Base-by-base conservation (phyloP, 768 basidiomycete species). In the Chalciporus pseudorubinellus region DNA sequence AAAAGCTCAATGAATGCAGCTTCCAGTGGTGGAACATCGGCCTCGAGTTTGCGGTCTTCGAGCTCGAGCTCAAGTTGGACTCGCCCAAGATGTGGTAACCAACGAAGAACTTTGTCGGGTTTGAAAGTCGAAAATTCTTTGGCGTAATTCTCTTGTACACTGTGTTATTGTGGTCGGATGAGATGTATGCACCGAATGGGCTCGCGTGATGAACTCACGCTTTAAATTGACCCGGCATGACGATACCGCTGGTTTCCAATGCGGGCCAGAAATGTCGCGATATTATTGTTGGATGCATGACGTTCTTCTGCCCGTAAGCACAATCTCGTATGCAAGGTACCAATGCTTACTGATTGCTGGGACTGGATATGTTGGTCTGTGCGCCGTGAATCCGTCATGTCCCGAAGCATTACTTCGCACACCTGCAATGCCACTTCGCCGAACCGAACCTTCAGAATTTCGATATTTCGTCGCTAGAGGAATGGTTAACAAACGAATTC, bases 341-440 rank as follows among this genome's bases (percentile, higher is more conserved):
- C 13, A 8, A 13, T 31, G 62, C 85, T 59, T 60, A 92, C 92
- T 43, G 73, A 52, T 44, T 77, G 77, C 62, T 89, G 84, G 0
- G 83, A 77, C 59, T 95, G 92, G 2, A 98, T 81, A 65, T 89
- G 87, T n/a, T 82, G 81, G 65, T 98, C 91, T 44, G 87, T 89
- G 29, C 92, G 81, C 61, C 84, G 87, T 36, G 95, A 97, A 68
- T 98, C 94, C 3, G 92, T 88, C 84, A 98, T 89, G 67, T 99
- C 97, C 63, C 85, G 90, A 64, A 98, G 73, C 97, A 99, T 98
- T 48, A 99, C 94, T 65, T 98, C 95, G 74, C 95, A 98, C 6
- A 93, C 89, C 66, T 97, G 93, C 50, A 99, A 70, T 3, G 93
- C 85, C 1, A 85, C 78, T 61, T 98, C 97, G 19, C 97, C 97